Evolutionary conservation across 73 alveolate species (phyloP).

Genomic region (Durusdinium trenchii): DNA sequence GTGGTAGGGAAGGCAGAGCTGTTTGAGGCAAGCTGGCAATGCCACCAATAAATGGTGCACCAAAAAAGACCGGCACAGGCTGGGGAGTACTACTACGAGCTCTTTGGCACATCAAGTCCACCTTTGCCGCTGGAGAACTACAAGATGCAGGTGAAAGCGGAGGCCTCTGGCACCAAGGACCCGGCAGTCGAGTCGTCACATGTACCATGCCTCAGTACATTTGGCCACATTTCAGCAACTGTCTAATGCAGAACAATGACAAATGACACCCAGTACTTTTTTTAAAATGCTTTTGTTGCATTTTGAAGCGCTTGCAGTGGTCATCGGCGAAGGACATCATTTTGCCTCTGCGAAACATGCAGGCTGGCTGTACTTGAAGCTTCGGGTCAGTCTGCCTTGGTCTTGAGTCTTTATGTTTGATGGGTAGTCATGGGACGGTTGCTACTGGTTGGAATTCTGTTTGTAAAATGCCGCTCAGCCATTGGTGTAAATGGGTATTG

Average conservation of each 20-base stretch:
- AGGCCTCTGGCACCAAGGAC: constrained; percentile 86
- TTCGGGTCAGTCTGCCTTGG: no score
- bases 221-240: not conserved
- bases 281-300: no score
- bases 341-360: constrained; percentile 89
- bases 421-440: no score
- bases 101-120: constrained; percentile 98
- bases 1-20: no score
- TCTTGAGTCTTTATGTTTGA: no score
- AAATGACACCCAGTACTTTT: no score
- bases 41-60: no score
- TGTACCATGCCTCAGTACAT: not conserved
- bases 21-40: no score
- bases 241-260: no score
- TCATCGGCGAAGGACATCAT: constrained; percentile 59
- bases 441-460: no score
- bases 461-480: no score
- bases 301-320: not conserved
- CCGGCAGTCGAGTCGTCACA: not conserved
- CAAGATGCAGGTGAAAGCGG: constrained; percentile 96
- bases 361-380: not conserved
- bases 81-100: constrained; percentile 99
- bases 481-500: no score
- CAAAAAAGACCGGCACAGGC: constrained; percentile 96
- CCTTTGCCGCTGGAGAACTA: constrained; percentile 98